Conservation (phyloP, 441 rosid species). For the Erodium moschatum region DNA sequence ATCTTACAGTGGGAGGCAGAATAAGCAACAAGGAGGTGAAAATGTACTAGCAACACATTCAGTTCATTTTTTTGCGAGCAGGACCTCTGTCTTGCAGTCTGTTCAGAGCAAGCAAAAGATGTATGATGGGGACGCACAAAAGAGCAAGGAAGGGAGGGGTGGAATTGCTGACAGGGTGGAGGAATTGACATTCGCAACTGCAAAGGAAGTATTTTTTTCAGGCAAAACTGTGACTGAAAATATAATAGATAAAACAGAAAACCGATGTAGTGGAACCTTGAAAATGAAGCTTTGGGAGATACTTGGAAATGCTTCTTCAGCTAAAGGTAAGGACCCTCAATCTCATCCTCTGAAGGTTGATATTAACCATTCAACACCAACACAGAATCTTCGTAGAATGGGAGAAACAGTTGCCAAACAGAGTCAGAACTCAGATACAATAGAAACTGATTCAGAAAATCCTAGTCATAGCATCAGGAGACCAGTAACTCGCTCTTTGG, state of each 20-base stretch:
- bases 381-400: slow-evolving; percentile 24
- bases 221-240: slow-evolving; percentile 31
- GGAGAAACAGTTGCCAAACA: slow-evolving; percentile 31
- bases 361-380: slow-evolving; percentile 28
- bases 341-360: slow-evolving; percentile 31
- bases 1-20: slow-evolving; percentile 28
- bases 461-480: slow-evolving; percentile 42
- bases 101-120: slow-evolving; percentile 27
- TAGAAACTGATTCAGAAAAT: slow-evolving; percentile 70
- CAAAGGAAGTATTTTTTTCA: slow-evolving; percentile 26
- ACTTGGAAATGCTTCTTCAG: slow-evolving; percentile 56
- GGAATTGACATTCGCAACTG: slow-evolving; percentile 40
- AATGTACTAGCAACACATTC: slow-evolving; percentile 30
- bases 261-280: slow-evolving; percentile 47
- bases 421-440: slow-evolving; percentile 53
- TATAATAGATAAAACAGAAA: slow-evolving; percentile 30
- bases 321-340: slow-evolving; percentile 41
- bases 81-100: slow-evolving; percentile 31
- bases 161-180: slow-evolving; percentile 33
- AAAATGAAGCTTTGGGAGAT: slow-evolving; percentile 72
- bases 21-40: slow-evolving; percentile 29
- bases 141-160: slow-evolving; percentile 32
- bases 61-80: slow-evolving; percentile 28
- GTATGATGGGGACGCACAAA: slow-evolving; percentile 28
- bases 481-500: slow-evolving; percentile 52